A percentile compares a stretch with the other conserved stretches of the same genome.
Evolutionary conservation across 768 basidiomycete species (phyloP).

Genomic region (Leccinellum luteum): DNA sequence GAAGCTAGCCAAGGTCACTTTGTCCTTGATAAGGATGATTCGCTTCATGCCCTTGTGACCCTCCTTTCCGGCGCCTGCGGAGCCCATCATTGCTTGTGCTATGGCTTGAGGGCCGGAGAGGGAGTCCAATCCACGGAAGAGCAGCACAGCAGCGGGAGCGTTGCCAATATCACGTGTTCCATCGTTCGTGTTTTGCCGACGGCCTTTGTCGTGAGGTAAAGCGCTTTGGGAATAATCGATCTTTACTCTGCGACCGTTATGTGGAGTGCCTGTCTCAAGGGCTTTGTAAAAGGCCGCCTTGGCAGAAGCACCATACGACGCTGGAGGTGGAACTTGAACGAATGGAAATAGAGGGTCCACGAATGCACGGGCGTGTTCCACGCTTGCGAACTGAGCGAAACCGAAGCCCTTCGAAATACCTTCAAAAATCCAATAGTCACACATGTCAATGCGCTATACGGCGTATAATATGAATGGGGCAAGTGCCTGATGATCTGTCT

Average conservation of each 20-base stretch:
- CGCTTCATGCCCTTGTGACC: conserved; percentile 86
- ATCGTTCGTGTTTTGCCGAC: conserved; percentile 76
- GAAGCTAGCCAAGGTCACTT: conserved; percentile 82
- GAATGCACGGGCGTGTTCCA: conserved; percentile 87
- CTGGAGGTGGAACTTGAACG: conserved; percentile 88
- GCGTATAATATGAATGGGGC: conserved; percentile 70
- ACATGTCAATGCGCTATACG: conserved; percentile 72
- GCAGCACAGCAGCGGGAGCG: conserved; percentile 73
- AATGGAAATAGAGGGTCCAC: conserved; percentile 90
- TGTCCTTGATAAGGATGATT: conserved; percentile 87
- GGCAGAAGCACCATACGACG: conserved; percentile 81
- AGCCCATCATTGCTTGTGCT: conserved; percentile 75
- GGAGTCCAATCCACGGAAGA: conserved; percentile 89
- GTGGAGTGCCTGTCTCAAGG: conserved; percentile 64
- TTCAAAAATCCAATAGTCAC: conserved; percentile 66
- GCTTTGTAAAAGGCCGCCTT: conserved; percentile 71
- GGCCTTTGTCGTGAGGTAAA: conserved; percentile 64
- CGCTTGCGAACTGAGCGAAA: conserved; percentile 88
- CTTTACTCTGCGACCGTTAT: conserved; percentile 84
- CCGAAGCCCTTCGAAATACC: conserved; percentile 95
- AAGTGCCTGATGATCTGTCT: conserved; percentile 96
- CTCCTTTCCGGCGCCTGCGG: conserved; percentile 73
- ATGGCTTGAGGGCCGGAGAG: conserved; percentile 88
- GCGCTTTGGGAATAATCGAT: conserved; percentile 94
- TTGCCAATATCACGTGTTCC: conserved; percentile 96